Evolutionary conservation across 148 eudicot genomes (phyloP).

Genomic region (Persicaria tinctoria): DNA sequence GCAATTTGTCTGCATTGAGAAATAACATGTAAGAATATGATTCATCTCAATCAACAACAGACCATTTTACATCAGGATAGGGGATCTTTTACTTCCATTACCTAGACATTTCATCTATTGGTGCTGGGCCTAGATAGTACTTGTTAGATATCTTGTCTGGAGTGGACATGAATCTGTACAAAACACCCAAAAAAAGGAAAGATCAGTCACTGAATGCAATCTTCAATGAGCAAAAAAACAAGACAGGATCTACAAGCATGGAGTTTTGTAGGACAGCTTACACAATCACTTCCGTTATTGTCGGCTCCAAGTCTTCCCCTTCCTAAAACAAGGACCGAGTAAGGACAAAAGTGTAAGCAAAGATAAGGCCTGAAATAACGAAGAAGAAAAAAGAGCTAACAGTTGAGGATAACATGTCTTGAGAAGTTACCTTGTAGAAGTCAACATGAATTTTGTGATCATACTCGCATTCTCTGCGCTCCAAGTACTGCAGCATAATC

Average conservation of each 20-base stretch:
- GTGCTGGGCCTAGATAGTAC: conserved; percentile 93
- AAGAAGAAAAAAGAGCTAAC: neutral
- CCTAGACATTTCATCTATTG: conserved; percentile 86
- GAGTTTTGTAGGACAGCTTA: conserved; percentile 28
- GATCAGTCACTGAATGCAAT: neutral
- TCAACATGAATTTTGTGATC: conserved; percentile 64
- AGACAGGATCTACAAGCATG: neutral
- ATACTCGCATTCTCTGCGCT: conserved; percentile 86
- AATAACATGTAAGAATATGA: conserved; percentile 9
- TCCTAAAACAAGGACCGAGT: conserved; percentile 43
- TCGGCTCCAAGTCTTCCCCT: conserved; percentile 51
- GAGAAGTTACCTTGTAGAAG: conserved; percentile 54
- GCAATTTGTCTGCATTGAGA: conserved; percentile 69
- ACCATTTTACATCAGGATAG: neutral
- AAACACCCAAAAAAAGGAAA: neutral
- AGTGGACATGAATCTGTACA: conserved; percentile 83
- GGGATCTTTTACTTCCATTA: conserved; percentile 11
- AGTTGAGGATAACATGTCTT: neutral
- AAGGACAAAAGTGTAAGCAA: neutral
- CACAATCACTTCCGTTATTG: conserved; percentile 67
- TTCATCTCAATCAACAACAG: neutral
- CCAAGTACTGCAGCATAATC: conserved; percentile 55
- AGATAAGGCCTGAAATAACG: neutral
- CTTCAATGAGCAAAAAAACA: neutral
- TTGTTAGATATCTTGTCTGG: conserved; percentile 71